Conservation (phyloP, 768 basidiomycete genomes). For the Mycena filopes region DNA sequence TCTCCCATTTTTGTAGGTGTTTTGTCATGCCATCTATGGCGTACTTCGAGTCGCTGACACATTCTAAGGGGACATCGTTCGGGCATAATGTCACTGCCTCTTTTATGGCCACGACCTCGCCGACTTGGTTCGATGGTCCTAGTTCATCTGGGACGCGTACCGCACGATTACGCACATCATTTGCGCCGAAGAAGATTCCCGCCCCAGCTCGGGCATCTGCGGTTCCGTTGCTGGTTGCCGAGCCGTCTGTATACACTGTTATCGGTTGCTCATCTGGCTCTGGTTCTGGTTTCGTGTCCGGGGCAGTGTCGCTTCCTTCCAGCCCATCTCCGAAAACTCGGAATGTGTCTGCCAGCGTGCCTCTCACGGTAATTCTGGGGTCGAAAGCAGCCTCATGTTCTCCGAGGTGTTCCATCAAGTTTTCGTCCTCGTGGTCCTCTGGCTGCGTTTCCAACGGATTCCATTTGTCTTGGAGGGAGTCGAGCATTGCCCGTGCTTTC, state of each 20-base stretch:
- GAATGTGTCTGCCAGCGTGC: too few relatives aligned
- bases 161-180: background rate
- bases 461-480: too few relatives aligned
- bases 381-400: too few relatives aligned
- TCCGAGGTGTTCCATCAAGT: too few relatives aligned
- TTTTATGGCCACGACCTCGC: background rate
- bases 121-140: background rate
- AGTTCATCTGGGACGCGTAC: background rate
- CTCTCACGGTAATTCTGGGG: too few relatives aligned
- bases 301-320: too few relatives aligned
- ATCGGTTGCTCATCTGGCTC: too few relatives aligned
- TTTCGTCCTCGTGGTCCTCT: too few relatives aligned
- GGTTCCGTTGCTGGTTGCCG: background rate
- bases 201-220: background rate
- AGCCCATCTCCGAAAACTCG: too few relatives aligned
- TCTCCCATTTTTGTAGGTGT: constrained; percentile 15
- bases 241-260: background rate
- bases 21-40: constrained; percentile 14
- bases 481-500: too few relatives aligned
- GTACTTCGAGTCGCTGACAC: background rate
- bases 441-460: too few relatives aligned
- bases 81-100: background rate
- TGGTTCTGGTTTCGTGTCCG: background rate
- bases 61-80: background rate
- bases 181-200: background rate